Evolutionary conservation across 176 grass and related monocot genomes (phyloP).

Genomic region (Oryza brachyantha): DNA sequence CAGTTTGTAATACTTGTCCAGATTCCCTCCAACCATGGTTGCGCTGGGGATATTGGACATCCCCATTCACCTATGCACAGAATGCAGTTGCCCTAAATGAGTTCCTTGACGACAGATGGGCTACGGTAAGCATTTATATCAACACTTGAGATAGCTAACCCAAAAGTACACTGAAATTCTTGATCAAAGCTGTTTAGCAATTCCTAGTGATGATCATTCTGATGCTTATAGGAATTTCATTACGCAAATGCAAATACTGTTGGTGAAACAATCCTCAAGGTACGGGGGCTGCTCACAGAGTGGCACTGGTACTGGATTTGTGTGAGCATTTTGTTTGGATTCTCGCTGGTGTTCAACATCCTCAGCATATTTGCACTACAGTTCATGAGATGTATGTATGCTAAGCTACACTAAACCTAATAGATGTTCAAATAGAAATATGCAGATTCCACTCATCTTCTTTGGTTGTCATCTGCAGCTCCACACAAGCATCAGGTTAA

Average conservation of each 20-base stretch:
- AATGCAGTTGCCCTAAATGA: constrained; percentile 63
- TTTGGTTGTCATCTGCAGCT: constrained; percentile 52
- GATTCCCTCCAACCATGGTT: constrained; percentile 65
- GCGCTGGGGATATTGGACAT: constrained; percentile 66
- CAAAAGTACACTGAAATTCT: constrained; percentile 24
- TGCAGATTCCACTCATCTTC: not conserved
- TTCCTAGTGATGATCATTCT: constrained; percentile 19
- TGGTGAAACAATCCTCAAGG: constrained; percentile 70
- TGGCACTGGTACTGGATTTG: constrained; percentile 95
- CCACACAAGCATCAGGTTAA: constrained; percentile 58
- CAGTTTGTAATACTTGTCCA: constrained; percentile 28
- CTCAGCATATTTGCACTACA: constrained; percentile 75
- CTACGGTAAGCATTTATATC: constrained; percentile 52
- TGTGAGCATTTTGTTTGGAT: constrained; percentile 60
- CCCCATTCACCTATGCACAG: constrained; percentile 73
- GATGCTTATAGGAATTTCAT: constrained; percentile 57
- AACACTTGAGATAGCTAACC: constrained; percentile 16
- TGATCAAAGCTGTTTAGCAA: not conserved
- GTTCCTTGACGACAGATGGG: constrained; percentile 83
- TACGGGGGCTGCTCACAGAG: constrained; percentile 62
- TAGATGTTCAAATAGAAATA: constrained; percentile 14
- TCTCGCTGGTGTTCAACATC: constrained; percentile 76
- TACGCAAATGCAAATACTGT: constrained; percentile 52
- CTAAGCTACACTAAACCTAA: not conserved
- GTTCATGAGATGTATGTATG: constrained; percentile 67